These are phyloP conservation scores for Capsicum rhomboideum DNA, from an alignment of 257 asterid genomes.

Conservation along the genomic window DNA sequence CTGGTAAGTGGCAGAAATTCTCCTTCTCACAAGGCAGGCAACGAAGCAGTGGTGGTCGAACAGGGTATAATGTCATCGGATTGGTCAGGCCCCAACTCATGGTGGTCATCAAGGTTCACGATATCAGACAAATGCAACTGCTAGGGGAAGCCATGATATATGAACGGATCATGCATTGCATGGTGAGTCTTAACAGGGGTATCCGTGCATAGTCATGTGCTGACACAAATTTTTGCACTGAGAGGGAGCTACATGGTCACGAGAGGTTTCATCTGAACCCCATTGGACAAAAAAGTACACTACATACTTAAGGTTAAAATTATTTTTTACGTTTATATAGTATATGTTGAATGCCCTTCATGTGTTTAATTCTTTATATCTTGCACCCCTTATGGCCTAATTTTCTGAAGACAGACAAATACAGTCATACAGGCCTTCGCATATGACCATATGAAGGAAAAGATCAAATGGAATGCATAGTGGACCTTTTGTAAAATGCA, in stretches of 20 bases:
- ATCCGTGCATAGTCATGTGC: conserved; percentile 27
- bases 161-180: conserved; percentile 60
- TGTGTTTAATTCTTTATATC: no score
- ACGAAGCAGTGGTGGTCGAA: conserved; percentile 52
- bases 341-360: no score
- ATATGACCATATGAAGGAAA: neutral
- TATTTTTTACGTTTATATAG: no score
- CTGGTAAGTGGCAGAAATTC: conserved; percentile 81
- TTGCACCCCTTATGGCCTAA: neutral
- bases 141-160: conserved; percentile 44
- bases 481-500: neutral
- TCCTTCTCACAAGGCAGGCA: conserved; percentile 60
- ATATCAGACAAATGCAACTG: conserved; percentile 37
- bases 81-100: conserved; percentile 27
- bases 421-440: neutral
- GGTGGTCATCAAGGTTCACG: conserved; percentile 33
- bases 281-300: no score
- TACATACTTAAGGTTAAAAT: no score
- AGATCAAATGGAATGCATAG: neutral
- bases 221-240: neutral
- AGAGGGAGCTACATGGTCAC: no score
- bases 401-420: neutral
- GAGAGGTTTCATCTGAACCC: no score
- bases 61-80: conserved; percentile 38
- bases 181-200: conserved; percentile 84